Evolutionary conservation across 1,284 basidiomycete species (phyloP).

Genomic region (Microbotryomycetes sp.): DNA sequence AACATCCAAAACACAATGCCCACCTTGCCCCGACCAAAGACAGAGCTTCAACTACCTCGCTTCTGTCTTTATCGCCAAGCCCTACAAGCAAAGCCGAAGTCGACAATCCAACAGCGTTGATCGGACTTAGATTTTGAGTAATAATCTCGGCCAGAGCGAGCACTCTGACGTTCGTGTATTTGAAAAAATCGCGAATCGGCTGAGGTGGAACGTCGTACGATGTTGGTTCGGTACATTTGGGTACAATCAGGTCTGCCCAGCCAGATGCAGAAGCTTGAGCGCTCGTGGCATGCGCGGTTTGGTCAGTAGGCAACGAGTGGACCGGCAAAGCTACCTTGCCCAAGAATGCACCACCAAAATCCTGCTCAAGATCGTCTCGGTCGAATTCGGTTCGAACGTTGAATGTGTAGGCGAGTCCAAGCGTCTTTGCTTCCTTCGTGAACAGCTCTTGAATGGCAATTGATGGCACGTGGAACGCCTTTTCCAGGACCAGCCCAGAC

Average conservation of each 20-base stretch:
- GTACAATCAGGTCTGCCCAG: conserved; percentile 26
- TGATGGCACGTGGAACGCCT: conserved; percentile 27
- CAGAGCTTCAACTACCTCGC: conserved; percentile 27
- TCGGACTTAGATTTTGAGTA: conserved; percentile 29
- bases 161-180: conserved; percentile 32
- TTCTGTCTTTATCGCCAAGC: conserved; percentile 11
- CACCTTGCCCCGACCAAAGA: conserved; percentile 28
- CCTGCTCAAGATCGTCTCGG: conserved; percentile 10
- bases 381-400: conserved; percentile 20
- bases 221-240: conserved; percentile 15
- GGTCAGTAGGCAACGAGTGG: background rate
- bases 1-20: conserved; percentile 20
- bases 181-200: conserved; percentile 9
- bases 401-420: conserved; percentile 29
- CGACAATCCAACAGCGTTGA: conserved; percentile 31
- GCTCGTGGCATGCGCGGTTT: background rate
- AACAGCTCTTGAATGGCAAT: conserved; percentile 17
- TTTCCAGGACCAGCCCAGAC: conserved; percentile 30
- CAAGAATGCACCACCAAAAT: conserved; percentile 28
- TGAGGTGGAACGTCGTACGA: conserved; percentile 27
- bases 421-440: conserved; percentile 15
- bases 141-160: conserved; percentile 32
- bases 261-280: conserved; percentile 12
- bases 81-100: conserved; percentile 28
- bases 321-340: conserved; percentile 1